Percentiles rank a stretch among this genome's conserved stretches.
Evolutionary conservation across 441 rosid species (phyloP).

Genomic region (Kokia cookei): DNA sequence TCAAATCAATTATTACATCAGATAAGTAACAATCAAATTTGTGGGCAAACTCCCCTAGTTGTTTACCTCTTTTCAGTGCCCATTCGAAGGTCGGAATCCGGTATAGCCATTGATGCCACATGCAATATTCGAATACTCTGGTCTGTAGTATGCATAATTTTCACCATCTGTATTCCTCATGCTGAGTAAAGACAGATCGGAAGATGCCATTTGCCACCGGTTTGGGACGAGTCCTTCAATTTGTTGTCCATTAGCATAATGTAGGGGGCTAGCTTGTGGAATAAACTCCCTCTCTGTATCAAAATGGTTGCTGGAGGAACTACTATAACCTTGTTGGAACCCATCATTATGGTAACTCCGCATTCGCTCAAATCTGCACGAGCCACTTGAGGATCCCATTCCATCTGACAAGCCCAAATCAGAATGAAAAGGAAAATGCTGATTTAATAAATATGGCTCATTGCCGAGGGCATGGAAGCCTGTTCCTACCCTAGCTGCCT

Average conservation of each 20-base stretch:
- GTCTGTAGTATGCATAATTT: constrained; percentile 35
- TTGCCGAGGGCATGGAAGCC: constrained; percentile 29
- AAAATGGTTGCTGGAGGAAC: constrained; percentile 40
- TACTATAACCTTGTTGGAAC: constrained; percentile 37
- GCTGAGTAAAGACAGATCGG: constrained; percentile 53
- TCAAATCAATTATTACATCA: constrained; percentile 16
- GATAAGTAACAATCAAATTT: constrained; percentile 8
- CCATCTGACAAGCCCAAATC: constrained; percentile 47
- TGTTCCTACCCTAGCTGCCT: constrained; percentile 27
- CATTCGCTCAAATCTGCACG: constrained; percentile 57
- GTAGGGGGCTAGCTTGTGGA: constrained; percentile 40
- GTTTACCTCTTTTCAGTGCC: constrained; percentile 40
- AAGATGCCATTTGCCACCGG: constrained; percentile 60
- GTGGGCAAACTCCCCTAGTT: neutral
- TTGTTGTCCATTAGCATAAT: constrained; percentile 61
- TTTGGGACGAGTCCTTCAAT: constrained; percentile 45
- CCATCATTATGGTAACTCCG: constrained; percentile 54
- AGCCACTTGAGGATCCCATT: constrained; percentile 29
- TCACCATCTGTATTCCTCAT: constrained; percentile 50
- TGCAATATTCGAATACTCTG: constrained; percentile 46
- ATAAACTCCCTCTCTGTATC: constrained; percentile 43
- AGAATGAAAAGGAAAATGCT: constrained; percentile 50
- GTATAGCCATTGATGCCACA: constrained; percentile 53
- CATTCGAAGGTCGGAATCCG: constrained; percentile 67
- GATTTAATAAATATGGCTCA: constrained; percentile 36